Evolutionary conservation across 164 flowering plant genomes (phyloP).

Genomic region (Litsea cubeba): DNA sequence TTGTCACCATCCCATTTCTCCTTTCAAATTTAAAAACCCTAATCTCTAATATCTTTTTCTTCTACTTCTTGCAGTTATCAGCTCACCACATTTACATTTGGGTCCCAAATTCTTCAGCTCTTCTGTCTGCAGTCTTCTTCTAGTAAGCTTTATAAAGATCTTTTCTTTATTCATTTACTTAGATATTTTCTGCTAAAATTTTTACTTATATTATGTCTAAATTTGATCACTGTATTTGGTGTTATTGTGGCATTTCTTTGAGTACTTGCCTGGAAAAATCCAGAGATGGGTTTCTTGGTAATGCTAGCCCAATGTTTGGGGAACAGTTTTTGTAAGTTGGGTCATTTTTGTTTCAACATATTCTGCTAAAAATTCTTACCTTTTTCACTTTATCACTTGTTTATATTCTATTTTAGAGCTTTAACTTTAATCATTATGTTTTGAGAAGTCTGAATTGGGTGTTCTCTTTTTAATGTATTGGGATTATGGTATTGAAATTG

Average conservation of each 20-base stretch:
- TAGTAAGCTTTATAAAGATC: constrained; percentile 36
- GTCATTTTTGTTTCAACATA: background rate
- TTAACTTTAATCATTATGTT: no score
- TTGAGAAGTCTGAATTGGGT: no score
- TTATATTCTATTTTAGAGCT: no score
- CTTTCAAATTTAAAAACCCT: background rate
- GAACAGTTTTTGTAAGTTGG: background rate
- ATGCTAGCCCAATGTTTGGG: background rate
- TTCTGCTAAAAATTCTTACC: no score
- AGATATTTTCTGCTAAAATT: background rate
- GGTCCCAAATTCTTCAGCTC: constrained; percentile 70
- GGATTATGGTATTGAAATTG: no score
- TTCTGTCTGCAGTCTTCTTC: constrained; percentile 82
- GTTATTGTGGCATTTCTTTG: background rate
- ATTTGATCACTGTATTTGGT: no score
- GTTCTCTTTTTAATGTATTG: no score
- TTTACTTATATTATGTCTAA: background rate
- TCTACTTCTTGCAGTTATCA: constrained; percentile 54
- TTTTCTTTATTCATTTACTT: background rate
- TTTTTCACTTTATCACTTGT: no score
- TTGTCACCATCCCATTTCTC: constrained; percentile 1
- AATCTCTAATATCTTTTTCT: background rate
- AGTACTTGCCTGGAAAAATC: background rate
- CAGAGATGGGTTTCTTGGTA: background rate
- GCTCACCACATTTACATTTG: constrained; percentile 74